Evolutionary conservation across 2,329 filamentous ascomycete species (phyloP).

Genomic region (Pseudogymnoascus sp.): DNA sequence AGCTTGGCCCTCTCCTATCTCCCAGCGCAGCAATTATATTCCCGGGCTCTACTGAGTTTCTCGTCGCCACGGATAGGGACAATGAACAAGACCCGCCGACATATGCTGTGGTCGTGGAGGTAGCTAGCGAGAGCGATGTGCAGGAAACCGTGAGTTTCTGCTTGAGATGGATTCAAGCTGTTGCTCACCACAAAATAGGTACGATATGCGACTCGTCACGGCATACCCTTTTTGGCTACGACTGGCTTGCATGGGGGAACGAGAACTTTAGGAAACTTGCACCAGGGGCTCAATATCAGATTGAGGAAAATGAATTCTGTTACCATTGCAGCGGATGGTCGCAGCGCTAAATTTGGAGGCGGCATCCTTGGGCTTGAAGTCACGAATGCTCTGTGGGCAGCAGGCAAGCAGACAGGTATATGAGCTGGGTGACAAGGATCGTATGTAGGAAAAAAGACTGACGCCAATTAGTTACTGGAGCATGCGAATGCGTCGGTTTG

Average conservation of each 20-base stretch:
- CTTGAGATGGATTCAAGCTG: neutral
- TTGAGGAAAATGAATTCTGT: conserved; percentile 19
- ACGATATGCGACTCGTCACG: conserved; percentile 39
- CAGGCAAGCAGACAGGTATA: conserved; percentile 21
- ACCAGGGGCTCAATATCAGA: conserved; percentile 6
- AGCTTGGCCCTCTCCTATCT: neutral
- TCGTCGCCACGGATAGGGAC: neutral
- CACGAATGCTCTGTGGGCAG: conserved; percentile 18
- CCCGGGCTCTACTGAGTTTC: neutral
- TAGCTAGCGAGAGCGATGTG: conserved; percentile 4
- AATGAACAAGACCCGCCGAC: neutral
- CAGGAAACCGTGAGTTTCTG: conserved; percentile 8
- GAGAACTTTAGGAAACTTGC: neutral
- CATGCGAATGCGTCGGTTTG: conserved; percentile 32
- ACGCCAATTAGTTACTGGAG: conserved; percentile 1
- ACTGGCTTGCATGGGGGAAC: conserved; percentile 45
- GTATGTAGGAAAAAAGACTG: neutral
- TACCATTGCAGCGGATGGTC: conserved; percentile 21
- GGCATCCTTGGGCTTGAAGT: conserved; percentile 24
- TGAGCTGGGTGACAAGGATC: neutral
- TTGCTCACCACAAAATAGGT: conserved; percentile 28
- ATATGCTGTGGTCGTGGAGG: neutral
- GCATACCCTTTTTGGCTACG: conserved; percentile 44
- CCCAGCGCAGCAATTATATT: neutral
- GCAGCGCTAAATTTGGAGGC: conserved; percentile 23